Percentiles rank a stretch among this genome's conserved stretches.
Evolutionary conservation across 176 grass and related monocot species (phyloP).

Genomic region (Dendrocalamus sinicus): DNA sequence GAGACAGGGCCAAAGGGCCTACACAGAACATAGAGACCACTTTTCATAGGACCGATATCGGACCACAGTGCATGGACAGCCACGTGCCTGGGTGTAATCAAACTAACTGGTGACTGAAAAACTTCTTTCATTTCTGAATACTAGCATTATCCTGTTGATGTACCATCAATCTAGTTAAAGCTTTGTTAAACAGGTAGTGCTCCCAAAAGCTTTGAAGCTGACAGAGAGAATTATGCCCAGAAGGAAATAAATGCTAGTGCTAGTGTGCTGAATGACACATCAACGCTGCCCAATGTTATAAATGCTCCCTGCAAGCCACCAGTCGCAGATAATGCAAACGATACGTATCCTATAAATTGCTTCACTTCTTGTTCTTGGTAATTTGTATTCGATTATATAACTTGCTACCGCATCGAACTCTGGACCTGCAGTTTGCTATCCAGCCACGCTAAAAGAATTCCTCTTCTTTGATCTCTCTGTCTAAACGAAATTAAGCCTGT

Average conservation of each 20-base stretch:
- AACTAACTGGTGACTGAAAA: conserved; percentile 32
- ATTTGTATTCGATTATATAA: conserved; percentile 42
- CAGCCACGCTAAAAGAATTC: not conserved
- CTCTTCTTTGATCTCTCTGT: conserved; percentile 8
- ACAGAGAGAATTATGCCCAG: conserved; percentile 52
- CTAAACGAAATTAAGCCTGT: conserved; percentile 19
- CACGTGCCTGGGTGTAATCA: conserved; percentile 37
- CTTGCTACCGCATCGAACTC: conserved; percentile 27
- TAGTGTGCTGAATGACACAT: conserved; percentile 45
- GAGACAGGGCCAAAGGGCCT: conserved; percentile 21
- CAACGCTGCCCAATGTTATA: conserved; percentile 40
- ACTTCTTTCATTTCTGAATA: conserved; percentile 20
- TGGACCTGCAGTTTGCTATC: conserved; percentile 21
- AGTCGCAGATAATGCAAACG: conserved; percentile 42
- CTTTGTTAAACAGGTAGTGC: conserved; percentile 68
- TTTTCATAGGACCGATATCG: conserved; percentile 27
- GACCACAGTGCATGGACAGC: conserved; percentile 26
- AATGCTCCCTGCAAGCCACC: conserved; percentile 59
- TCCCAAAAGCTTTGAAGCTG: conserved; percentile 65
- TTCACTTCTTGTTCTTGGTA: conserved; percentile 34
- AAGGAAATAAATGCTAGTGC: conserved; percentile 60
- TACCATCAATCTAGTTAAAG: conserved; percentile 39
- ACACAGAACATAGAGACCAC: conserved; percentile 18
- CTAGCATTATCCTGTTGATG: conserved; percentile 39
- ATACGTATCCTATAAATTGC: conserved; percentile 71